Conservation (phyloP, 208 protist species). For the Leishmania martiniquensis region DNA sequence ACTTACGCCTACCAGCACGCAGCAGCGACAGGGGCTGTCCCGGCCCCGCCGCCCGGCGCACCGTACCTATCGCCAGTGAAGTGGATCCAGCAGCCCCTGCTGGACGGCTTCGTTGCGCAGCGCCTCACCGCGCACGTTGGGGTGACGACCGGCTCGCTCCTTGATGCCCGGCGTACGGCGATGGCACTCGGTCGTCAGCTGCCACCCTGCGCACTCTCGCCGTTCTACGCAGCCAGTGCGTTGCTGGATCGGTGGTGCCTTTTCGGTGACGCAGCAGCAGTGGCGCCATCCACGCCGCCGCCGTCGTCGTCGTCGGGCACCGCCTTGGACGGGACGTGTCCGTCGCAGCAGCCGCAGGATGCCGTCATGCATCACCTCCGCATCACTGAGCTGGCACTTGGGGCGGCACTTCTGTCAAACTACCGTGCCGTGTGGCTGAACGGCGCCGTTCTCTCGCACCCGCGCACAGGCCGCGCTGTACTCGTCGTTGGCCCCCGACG, state of each 20-base stretch:
- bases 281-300: conserved; percentile 12
- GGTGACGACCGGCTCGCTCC: conserved; percentile 37
- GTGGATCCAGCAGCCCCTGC: conserved; percentile 69
- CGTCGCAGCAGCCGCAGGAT: conserved; percentile 8
- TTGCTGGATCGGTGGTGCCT: conserved; percentile 68
- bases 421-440: conserved; percentile 60
- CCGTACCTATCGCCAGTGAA: conserved; percentile 25
- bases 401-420: conserved; percentile 38
- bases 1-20: conserved; percentile 36
- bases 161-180: conserved; percentile 36
- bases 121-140: conserved; percentile 58
- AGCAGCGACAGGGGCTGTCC: not conserved
- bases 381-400: conserved; percentile 44
- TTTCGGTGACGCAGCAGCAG: conserved; percentile 45
- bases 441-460: conserved; percentile 53
- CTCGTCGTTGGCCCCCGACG: conserved; percentile 53
- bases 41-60: conserved; percentile 2
- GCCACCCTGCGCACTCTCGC: conserved; percentile 56
- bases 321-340: not conserved
- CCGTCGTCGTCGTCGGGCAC: not conserved
- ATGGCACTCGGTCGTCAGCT: conserved; percentile 36
- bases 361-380: conserved; percentile 32
- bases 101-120: conserved; percentile 69
- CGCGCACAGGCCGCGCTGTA: conserved; percentile 39
- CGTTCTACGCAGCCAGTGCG: conserved; percentile 59